Evolutionary conservation across 352 stramenopile genomes (phyloP), one percentile per base, ranked within the genome.

Genomic region (Phytophthora vignae): DNA sequence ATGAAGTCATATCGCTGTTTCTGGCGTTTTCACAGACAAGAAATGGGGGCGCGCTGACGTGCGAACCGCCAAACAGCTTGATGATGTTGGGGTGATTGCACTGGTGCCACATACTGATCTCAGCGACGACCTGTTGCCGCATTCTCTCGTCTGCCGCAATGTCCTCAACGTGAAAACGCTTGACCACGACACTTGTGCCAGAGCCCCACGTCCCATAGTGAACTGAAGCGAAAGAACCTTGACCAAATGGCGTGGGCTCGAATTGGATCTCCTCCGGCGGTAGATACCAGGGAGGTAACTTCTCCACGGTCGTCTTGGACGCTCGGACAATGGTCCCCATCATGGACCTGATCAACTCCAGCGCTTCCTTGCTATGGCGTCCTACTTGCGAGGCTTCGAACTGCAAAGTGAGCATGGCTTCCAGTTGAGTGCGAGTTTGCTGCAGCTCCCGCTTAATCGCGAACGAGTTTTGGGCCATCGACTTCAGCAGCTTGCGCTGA

Each of bases 31-130:
- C 70, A 29, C 60, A 74, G 3, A 81, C 63, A 3, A 81, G 61
- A 14, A 78, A 69, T 5, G 67, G 62, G 1, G 74, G 67, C 0
- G 49, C 60, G 11, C 63, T 66, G 1, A 82, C 70, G 36, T 84
- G 70, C 2, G 46, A 84, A 0, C 67, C 77, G 2, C 70, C 70
- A 27, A 69, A 76, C 29, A 84, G 69, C 38, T 73, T 73, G 42
- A 75, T 19, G 12, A 79, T 50, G 40, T 49, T 22, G 2, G 40
- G 40, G 4, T 49, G 40, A 33, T 84, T 64, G 5, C 81, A 42
- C 0, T 44, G 49, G 50, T 67, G 52, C 73, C 67, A 78, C 12
- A 67, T 53, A 22, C 72, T 46, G 27, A 77, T 54, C 53, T 84
- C 73, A 8, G 55, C 25, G 2, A 73, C 29, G 50, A 78, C 50